phyloP scores from a whole-genome alignment of 306 rosid species.

The Pterocarpus santalinus region DNA sequence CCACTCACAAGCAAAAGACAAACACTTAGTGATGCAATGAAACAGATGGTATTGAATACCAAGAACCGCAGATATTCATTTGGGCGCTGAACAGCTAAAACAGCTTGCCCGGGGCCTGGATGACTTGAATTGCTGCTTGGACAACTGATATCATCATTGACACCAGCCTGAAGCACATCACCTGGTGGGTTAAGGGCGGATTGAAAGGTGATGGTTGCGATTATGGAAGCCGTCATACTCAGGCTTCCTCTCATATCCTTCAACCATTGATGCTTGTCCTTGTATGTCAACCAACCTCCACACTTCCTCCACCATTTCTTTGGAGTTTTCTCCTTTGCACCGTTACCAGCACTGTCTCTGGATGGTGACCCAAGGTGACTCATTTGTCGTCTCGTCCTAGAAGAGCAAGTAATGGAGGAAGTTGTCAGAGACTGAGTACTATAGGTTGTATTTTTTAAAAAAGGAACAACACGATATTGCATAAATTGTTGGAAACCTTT shows the following conservation, averaged over 20 bases:
- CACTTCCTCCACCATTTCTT: neutral
- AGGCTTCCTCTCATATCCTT: constrained; percentile 20
- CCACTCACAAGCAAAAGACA: constrained; percentile 41
- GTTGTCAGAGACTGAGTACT: too few species aligned
- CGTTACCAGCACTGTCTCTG: neutral
- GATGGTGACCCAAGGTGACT: neutral
- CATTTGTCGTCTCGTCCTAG: neutral
- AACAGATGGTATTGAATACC: constrained; percentile 3
- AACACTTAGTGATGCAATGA: neutral
- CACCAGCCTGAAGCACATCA: neutral
- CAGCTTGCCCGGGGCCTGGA: neutral
- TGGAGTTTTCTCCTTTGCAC: neutral
- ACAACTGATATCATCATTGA: accelerated
- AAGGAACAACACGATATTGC: too few species aligned
- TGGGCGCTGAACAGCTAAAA: neutral
- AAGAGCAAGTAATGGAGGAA: neutral
- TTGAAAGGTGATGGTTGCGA: constrained; percentile 34
- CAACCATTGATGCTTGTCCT: neutral
- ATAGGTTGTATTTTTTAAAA: too few species aligned
- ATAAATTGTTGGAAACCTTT: too few species aligned
- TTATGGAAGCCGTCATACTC: constrained; percentile 4
- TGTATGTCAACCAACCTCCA: neutral
- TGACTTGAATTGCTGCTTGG: accelerated
- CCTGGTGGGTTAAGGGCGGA: constrained; percentile 23
- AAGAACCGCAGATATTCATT: accelerated